Evolutionary conservation across 371 early-diverging fungal genomes (phyloP), one percentile per base, ranked within the genome.

Genomic region (Mycotypha africana): DNA sequence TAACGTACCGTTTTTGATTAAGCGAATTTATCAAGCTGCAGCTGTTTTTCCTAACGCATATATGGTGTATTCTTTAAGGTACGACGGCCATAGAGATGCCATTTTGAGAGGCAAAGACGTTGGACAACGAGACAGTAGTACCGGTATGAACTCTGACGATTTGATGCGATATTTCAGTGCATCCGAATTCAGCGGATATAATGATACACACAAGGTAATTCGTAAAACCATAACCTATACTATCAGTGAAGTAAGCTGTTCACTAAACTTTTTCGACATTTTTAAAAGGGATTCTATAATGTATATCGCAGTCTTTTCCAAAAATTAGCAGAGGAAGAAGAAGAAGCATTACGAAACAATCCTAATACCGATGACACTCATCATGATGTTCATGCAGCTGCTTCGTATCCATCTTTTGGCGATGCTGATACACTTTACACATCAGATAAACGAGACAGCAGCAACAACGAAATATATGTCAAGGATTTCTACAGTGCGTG

Each of bases 51-150:
- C n/a, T n/a, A n/a, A n/a, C n/a, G n/a, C n/a, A n/a, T n/a, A n/a
- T n/a, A n/a, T n/a, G n/a, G n/a, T n/a, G n/a, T n/a, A n/a, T n/a
- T n/a, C n/a, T n/a, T n/a, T n/a, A n/a, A 82, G 84, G 84, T 85
- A 92, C 55, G 90, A 93, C 58, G 77, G 78, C 6, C 90, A 93
- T 65, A 57, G 88, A 46, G 91, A 91, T 52, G 78, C 82, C 5
- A 91, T 91, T 57, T 68, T 91, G 36, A 74, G 86, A 32, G 93
- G 87, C 23, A 80, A 83, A 45, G 80, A 79, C 31, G 33, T 41
- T 24, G 60, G 42, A 4, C 54, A 55, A 35, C 42, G 42, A 21
- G 61, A 63, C 28, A 66, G 64, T 34, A 74, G 68, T 46, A 75
- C 66, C 24, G 80, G 80, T 30, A 81, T 69, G 1, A 65, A 81